Evolutionary conservation across 495 filamentous ascomycete genomes (phyloP).

Genomic region (Tuber melanosporum): DNA sequence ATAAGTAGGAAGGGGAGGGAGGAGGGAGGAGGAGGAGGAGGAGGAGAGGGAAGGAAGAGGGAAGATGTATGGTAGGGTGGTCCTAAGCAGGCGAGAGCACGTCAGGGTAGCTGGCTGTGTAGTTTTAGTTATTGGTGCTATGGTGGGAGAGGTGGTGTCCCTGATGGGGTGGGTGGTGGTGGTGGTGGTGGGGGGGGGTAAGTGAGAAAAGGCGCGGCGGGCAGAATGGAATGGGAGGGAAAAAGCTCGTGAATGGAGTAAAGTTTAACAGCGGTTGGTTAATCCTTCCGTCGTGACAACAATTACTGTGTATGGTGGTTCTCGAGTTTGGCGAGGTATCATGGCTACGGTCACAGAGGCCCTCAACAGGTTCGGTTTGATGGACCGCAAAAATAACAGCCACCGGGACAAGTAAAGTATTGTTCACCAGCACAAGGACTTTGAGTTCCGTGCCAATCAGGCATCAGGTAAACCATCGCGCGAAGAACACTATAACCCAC

Average conservation of each 20-base stretch:
- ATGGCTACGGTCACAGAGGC: not conserved
- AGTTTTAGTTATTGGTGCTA: slow-evolving; percentile 4
- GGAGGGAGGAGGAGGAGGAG: not conserved
- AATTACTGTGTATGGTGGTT: not conserved
- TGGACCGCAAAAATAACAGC: not conserved
- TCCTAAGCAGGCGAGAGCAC: not conserved
- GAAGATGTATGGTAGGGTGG: slow-evolving; percentile 10
- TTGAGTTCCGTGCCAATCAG: not conserved
- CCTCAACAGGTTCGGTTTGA: not conserved
- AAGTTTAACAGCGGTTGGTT: not conserved
- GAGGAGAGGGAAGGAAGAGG: slow-evolving; percentile 8
- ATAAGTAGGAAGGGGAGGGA: slow-evolving; percentile 19
- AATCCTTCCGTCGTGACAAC: not conserved
- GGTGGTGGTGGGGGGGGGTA: not conserved
- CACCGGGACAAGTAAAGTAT: not conserved
- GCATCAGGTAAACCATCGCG: not conserved
- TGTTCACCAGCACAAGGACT: not conserved
- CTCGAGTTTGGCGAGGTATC: not conserved
- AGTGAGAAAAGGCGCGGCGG: not conserved
- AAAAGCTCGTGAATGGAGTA: not conserved
- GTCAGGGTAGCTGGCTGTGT: slow-evolving; percentile 4
- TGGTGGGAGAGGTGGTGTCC: slow-evolving; percentile 3
- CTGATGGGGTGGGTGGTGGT: not conserved
- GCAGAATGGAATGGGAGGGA: not conserved
- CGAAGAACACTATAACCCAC: not conserved